Evolutionary conservation across 2,329 filamentous ascomycete species (phyloP), one percentile per base, ranked within the genome.

Genomic region (Pseudodiploospora longispora): DNA sequence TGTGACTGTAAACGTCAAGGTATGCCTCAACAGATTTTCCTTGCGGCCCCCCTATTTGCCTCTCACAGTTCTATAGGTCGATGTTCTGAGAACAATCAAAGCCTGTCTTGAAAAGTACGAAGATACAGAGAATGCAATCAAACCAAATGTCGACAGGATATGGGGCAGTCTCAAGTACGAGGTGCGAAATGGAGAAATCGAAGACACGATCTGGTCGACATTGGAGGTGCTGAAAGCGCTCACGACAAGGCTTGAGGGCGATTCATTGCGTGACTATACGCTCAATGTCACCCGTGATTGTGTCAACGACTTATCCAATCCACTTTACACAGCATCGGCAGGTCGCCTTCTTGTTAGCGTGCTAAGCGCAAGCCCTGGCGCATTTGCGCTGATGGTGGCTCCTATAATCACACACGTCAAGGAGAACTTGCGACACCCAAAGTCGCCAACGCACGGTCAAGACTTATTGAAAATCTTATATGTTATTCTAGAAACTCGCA

Each of bases 91-190:
- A 46, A 80, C 77, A 0, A 67, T 80, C 32, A 67, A 71, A 39
- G 72, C 74, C 4, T 80, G 75, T 46, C 53, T 80, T 12, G 65
- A 68, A 9, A 56, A 67, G 29, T 80, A 78, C 47, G 58, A 65
- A 1, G 59, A 72, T 34, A 64, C 71, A 0, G 61, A 69, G 31
- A 61, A 70, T 43, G 72, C 67, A 6, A 55, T 80, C 10, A 63
- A 63, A 2, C 75, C 76, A 0, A 70, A 73, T 40, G 61, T 68
- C 12, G 64, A 70, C 40, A 67, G 71, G 37, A 70, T 79, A 38
- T 81, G 77, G 77, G 65, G 67, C 30, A 76, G 75, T n/a, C 69
- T 81, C 38, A 81, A 80, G 55, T 80, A 78, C 48, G 77, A 81
- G 50, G 77, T 80, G 9, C 72, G 77, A 31, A 79, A 80, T 43